Conservation (phyloP, 1,284 basidiomycete genomes). For the Moniliophthora roreri region DNA sequence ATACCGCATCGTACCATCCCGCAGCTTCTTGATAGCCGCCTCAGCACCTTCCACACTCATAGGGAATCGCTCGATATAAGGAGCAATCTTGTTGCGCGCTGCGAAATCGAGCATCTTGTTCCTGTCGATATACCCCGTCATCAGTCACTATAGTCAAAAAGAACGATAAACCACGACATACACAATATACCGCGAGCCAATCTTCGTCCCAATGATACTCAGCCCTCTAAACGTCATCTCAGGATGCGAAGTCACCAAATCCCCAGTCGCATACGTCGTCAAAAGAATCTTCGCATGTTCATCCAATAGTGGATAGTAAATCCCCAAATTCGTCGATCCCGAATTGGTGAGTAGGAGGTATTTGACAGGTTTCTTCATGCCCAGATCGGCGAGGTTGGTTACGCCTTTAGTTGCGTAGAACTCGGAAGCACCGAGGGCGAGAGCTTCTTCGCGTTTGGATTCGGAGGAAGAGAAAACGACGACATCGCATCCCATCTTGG, state of each 20-base stretch:
- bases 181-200: constrained; percentile 4
- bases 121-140: not conserved
- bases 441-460: constrained; percentile 56
- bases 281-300: not conserved
- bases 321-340: constrained; percentile 11
- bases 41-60: constrained; percentile 4
- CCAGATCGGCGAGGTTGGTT: constrained; percentile 27
- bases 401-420: constrained; percentile 39
- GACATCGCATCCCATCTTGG: constrained; percentile 58
- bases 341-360: constrained; percentile 16
- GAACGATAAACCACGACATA: constrained; percentile 2
- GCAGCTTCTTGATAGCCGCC: constrained; percentile 7
- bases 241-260: not conserved
- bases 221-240: not conserved
- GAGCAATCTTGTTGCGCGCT: constrained; percentile 4
- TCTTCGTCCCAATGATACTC: not conserved
- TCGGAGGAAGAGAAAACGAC: constrained; percentile 60
- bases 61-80: constrained; percentile 5
- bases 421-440: constrained; percentile 55
- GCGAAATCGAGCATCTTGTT: constrained; percentile 13
- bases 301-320: constrained; percentile 5
- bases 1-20: constrained; percentile 11
- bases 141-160: not conserved
- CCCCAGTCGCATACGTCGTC: not conserved
- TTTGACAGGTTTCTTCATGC: constrained; percentile 20